Conservation (phyloP, 306 rosid genomes). For the Quercus parvula region DNA sequence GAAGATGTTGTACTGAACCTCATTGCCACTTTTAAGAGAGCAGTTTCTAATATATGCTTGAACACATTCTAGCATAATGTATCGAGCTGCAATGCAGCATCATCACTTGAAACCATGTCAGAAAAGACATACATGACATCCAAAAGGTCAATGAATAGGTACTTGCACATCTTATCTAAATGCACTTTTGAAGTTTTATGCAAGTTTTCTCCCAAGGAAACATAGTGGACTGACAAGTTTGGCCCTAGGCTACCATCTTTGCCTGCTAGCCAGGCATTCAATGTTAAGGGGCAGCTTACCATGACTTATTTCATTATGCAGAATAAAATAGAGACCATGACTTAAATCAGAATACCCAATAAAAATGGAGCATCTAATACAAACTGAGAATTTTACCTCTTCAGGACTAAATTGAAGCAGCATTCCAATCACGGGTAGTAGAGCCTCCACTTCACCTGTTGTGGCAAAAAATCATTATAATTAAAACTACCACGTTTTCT, state of each 20-base stretch:
- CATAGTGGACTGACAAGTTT: neutral
- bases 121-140: too few species aligned
- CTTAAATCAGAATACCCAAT: neutral
- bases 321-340: neutral
- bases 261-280: neutral
- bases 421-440: slow-evolving; percentile 90
- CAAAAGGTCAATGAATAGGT: too few species aligned
- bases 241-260: neutral
- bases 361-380: slow-evolving; percentile 4
- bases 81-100: too few species aligned
- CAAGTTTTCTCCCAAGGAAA: too few species aligned
- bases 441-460: slow-evolving; percentile 91
- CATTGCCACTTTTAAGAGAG: neutral
- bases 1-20: neutral
- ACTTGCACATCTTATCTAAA: too few species aligned
- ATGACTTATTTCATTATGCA: neutral
- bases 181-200: too few species aligned
- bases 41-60: too few species aligned
- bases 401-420: slow-evolving; percentile 97
- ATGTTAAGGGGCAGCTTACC: neutral
- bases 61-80: too few species aligned
- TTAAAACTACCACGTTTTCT: neutral
- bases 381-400: slow-evolving; percentile 55
- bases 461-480: slow-evolving; percentile 16
- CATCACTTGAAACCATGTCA: too few species aligned